Percentiles rank a stretch among this genome's conserved stretches.
phyloP scores from a whole-genome alignment of 2,329 filamentous ascomycete species.

The Aspergillus bombycis region DNA sequence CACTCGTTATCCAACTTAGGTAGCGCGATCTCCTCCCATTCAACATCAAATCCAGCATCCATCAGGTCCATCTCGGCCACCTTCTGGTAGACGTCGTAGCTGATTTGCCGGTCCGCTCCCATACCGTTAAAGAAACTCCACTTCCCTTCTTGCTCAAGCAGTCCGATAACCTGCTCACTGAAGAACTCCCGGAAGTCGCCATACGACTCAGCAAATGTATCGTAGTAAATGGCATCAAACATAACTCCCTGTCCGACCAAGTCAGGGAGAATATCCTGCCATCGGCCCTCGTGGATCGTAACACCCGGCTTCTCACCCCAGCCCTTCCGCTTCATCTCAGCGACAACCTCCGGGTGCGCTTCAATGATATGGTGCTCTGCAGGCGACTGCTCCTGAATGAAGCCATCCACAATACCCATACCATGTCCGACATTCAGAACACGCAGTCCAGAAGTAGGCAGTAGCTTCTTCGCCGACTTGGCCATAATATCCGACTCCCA shows the following conservation, averaged over 20 bases:
- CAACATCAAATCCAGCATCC: constrained; percentile 86
- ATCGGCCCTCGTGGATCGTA: constrained; percentile 69
- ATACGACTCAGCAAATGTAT: constrained; percentile 97
- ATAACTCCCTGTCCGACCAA: constrained; percentile 69
- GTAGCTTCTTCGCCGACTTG: constrained; percentile 69
- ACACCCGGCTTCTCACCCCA: constrained; percentile 67
- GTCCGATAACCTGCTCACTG: constrained; percentile 77
- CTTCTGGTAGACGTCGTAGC: constrained; percentile 94
- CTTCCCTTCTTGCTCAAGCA: constrained; percentile 62
- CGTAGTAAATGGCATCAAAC: constrained; percentile 93
- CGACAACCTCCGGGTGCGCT: constrained; percentile 77
- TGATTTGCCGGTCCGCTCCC: constrained; percentile 87
- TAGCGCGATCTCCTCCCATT: constrained; percentile 79
- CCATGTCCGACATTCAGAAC: constrained; percentile 88
- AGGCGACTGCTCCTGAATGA: constrained; percentile 71
- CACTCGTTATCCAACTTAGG: constrained; percentile 77
- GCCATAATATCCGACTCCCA: constrained; percentile 91
- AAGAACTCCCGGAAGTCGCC: constrained; percentile 83
- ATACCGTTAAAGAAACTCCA: constrained; percentile 74
- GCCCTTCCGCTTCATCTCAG: constrained; percentile 67
- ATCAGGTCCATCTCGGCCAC: constrained; percentile 89
- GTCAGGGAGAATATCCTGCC: constrained; percentile 77
- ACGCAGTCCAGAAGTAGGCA: constrained; percentile 64
- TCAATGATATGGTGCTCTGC: constrained; percentile 81
- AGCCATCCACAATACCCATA: constrained; percentile 83